These are phyloP conservation scores for Backusella mclennaniae DNA, from an alignment of 192 early-diverging fungal species.

Conservation along the genomic window DNA sequence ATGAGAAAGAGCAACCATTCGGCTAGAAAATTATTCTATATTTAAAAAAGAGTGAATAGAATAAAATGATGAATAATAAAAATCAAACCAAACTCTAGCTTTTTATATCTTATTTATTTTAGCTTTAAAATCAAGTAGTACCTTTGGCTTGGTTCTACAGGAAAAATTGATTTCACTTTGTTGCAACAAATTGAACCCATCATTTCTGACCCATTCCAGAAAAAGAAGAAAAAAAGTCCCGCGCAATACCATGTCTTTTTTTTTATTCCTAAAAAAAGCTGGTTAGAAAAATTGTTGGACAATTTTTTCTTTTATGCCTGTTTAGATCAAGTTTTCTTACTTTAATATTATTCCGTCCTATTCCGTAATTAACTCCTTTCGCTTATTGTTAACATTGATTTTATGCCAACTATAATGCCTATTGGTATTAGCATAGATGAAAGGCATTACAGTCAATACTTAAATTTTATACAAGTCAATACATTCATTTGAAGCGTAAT, in stretches of 20 bases:
- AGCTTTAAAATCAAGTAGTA: not conserved
- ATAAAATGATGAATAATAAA: not conserved
- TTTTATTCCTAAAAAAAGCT: not conserved
- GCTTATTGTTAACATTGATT: not conserved
- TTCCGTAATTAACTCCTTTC: not conserved
- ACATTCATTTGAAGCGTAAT: no score
- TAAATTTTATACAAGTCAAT: no score
- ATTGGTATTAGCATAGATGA: no score
- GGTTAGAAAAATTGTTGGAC: not conserved
- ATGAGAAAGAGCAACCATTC: conserved; percentile 10
- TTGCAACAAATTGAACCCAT: not conserved
- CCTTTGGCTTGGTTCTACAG: not conserved
- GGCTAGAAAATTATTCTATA: not conserved
- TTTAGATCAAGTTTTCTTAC: not conserved
- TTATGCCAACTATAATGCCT: not conserved
- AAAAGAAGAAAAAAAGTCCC: not conserved
- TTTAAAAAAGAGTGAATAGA: not conserved
- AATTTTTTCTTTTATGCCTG: not conserved
- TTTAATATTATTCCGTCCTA: not conserved
- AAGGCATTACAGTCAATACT: no score
- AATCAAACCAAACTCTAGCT: not conserved
- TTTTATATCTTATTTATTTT: not conserved
- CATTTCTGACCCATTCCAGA: not conserved
- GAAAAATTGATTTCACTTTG: not conserved
- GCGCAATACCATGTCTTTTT: not conserved